Percentiles rank a stretch among this genome's conserved stretches.
Evolutionary conservation across 2,329 filamentous ascomycete species (phyloP).

Genomic region (Neofusicoccum sp.): DNA sequence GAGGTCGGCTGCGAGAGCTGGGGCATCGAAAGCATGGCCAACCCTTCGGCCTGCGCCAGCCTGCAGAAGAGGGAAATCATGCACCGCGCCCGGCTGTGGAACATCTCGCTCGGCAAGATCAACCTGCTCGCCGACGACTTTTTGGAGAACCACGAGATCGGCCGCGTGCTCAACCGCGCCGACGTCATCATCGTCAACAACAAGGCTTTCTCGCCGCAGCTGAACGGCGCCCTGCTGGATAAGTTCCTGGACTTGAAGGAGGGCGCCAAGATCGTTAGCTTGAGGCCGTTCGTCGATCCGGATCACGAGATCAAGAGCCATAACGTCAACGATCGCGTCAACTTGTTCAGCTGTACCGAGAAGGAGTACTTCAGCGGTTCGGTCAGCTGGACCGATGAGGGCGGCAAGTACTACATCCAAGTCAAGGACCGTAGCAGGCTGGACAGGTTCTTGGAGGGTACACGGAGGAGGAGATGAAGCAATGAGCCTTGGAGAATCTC

Average conservation of each 20-base stretch:
- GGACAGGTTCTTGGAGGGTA: conserved; percentile 7
- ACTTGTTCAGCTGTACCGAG: conserved; percentile 51
- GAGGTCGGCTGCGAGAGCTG: conserved; percentile 93
- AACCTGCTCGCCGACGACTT: conserved; percentile 82
- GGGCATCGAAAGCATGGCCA: conserved; percentile 95
- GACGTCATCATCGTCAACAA: conserved; percentile 99
- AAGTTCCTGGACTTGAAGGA: conserved; percentile 93
- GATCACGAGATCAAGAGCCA: conserved; percentile 77
- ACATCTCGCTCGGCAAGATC: conserved; percentile 75
- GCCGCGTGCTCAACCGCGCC: conserved; percentile 72
- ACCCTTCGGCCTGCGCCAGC: conserved; percentile 78
- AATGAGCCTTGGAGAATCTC: too few relatives aligned
- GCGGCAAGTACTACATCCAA: conserved; percentile 68
- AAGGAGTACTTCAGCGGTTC: conserved; percentile 66
- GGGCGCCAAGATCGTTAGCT: conserved; percentile 83
- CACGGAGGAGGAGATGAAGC: conserved; percentile 10
- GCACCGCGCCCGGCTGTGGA: conserved; percentile 78
- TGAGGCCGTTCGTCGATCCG: conserved; percentile 87
- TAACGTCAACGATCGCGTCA: conserved; percentile 64
- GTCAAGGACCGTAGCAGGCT: conserved; percentile 16
- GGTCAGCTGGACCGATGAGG: conserved; percentile 88
- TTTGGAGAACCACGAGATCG: conserved; percentile 67
- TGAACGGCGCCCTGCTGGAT: conserved; percentile 81
- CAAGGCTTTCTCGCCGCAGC: conserved; percentile 84
- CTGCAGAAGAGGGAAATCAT: conserved; percentile 79